phyloP scores from a whole-genome alignment of 768 basidiomycete species.

The Ephemerocybe angulata region DNA sequence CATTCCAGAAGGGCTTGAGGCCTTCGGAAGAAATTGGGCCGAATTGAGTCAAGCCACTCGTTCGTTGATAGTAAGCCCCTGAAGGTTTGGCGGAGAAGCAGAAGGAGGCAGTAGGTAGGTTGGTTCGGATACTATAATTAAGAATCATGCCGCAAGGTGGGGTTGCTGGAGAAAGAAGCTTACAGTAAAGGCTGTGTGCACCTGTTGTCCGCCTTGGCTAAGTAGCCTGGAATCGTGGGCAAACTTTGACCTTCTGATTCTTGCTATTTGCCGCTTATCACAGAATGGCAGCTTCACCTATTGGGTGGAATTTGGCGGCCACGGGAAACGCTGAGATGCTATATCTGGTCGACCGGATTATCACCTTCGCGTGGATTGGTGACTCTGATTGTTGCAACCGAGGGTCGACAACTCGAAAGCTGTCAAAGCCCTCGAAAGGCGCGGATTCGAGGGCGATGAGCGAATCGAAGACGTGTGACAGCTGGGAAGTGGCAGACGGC shows the following conservation, averaged over 20 bases:
- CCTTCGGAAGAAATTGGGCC: not conserved
- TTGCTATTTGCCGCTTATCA: not conserved
- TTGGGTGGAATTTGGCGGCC: not conserved
- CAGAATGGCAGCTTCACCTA: not conserved
- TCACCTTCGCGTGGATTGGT: constrained; percentile 2
- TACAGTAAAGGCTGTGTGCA: not conserved
- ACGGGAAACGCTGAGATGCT: not conserved
- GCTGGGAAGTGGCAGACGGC: not conserved
- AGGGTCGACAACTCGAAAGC: not conserved
- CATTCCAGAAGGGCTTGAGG: not conserved
- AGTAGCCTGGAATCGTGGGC: not conserved
- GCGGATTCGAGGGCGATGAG: not conserved
- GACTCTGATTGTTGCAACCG: constrained; percentile 8
- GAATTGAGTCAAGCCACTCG: not conserved
- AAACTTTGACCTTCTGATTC: not conserved
- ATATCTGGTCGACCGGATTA: constrained; percentile 3
- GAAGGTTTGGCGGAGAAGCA: not conserved
- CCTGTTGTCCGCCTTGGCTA: not conserved
- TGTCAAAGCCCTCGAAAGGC: not conserved
- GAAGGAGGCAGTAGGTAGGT: not conserved
- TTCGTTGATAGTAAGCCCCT: not conserved
- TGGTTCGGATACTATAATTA: not conserved
- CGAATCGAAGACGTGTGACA: not conserved
- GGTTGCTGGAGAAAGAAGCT: not conserved
- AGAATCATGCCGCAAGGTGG: not conserved